Evolutionary conservation across 148 eudicot genomes (phyloP).

Genomic region (Linanthus parryae): DNA sequence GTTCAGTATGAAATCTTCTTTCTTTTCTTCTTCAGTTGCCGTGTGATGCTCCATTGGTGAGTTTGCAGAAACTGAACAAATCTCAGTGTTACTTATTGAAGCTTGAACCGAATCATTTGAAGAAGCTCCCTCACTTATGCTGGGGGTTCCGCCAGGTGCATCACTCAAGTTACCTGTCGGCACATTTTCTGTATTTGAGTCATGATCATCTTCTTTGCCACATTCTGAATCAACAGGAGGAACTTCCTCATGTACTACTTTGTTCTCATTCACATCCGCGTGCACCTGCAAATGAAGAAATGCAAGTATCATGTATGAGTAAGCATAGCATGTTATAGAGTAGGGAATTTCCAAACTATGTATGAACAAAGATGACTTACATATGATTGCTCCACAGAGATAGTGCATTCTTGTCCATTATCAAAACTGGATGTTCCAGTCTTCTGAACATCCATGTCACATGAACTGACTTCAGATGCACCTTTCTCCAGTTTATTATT

Average conservation of each 20-base stretch:
- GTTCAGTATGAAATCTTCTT: too few relatives aligned
- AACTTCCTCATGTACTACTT: constrained; percentile 3
- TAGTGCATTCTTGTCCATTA: neutral
- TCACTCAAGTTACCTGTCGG: constrained; percentile 6
- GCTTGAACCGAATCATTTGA: too few relatives aligned
- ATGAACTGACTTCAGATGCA: neutral
- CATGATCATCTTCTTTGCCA: constrained; percentile 1
- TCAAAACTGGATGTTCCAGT: neutral
- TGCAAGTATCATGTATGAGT: too few relatives aligned
- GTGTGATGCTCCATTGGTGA: neutral
- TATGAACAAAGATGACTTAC: constrained; percentile 3
- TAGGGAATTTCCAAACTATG: too few relatives aligned
- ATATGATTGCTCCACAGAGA: neutral
- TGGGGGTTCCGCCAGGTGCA: neutral
- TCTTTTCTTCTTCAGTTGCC: constrained; percentile 8
- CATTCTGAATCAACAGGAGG: neutral
- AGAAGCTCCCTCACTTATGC: neutral
- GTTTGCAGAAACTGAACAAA: constrained; percentile 8
- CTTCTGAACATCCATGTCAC: neutral
- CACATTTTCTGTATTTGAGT: neutral
- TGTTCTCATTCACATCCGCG: constrained; percentile 7
- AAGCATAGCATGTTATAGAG: too few relatives aligned
- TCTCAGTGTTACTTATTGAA: neutral
- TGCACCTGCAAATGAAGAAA: constrained; percentile 3
- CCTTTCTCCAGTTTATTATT: neutral